Base-by-base conservation (phyloP, 2,329 filamentous ascomycete species). In the Bertia moriformis region DNA sequence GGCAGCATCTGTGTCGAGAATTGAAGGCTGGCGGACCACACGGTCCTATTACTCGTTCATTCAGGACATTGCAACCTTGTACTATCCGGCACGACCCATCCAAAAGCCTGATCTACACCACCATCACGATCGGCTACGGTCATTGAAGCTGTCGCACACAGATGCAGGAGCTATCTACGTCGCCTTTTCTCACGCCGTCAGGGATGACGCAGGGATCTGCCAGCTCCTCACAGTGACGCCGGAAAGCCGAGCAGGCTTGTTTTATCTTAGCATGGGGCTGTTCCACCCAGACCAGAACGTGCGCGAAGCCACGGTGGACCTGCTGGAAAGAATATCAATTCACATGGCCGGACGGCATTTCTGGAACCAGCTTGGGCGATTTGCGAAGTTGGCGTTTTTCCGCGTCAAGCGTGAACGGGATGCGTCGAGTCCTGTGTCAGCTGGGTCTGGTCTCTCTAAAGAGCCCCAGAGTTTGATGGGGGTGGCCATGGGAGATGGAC, bases 21-120 rank as follows among this genome's bases (percentile, higher is more conserved):
- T 98, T 44, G 91, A 98, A 62, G 91, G 89, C 41, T 98, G 91
- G 91, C 78, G 91, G 48, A 93, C 86, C 46, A 96, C 91, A 1
- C 72, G 91, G 43, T 93, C 85, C 51, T 98, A 98, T 55, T 94
- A 93, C 61, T 87, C 84, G 47, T 96, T 86, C 54, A 89, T 96
- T 45, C 85, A 93, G 65, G 84, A 82, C 75, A 77, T 83, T 54
- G 63, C 80, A 41, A 74, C 74, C 24, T 72, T 76, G 47, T 54
- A 78, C 13, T 79, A 80, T 54, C 71, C 67, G 2, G 60, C 76
- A 42, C 65, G 75, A 30, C 81, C 84, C 1, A 69, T 89, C 32
- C 83, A 86, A 46, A 73, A 78, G n/a, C 67, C 93, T 14, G 91
- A 98, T 54, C 64, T 98, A 7, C 78, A 88, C 48, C 88, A 96